Evolutionary conservation across 1,284 basidiomycete species (phyloP).

Genomic region (Schizophyllum commune): DNA sequence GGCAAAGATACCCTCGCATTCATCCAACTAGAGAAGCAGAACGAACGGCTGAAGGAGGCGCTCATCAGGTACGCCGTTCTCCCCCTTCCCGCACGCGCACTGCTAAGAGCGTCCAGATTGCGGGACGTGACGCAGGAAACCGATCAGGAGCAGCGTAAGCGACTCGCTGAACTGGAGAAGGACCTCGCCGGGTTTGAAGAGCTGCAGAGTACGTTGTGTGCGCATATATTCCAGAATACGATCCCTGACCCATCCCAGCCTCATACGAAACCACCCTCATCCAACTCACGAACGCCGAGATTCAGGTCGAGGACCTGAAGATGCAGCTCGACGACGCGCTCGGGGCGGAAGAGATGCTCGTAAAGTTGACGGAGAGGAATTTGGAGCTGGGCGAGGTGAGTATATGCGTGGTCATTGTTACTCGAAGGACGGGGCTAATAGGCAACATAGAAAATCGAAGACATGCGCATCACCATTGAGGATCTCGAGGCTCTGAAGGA

Average conservation of each 20-base stretch:
- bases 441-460: constrained; percentile 80
- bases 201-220: constrained; percentile 46
- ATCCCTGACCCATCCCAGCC: constrained; percentile 32
- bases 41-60: constrained; percentile 91
- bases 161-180: constrained; percentile 85
- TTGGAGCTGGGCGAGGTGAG: constrained; percentile 80
- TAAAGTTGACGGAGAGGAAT: constrained; percentile 93
- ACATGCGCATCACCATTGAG: constrained; percentile 92
- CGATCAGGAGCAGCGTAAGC: constrained; percentile 77
- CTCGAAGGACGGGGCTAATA: not conserved
- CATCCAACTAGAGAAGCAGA: constrained; percentile 94
- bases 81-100: not conserved
- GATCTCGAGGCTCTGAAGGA: constrained; percentile 95
- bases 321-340: constrained; percentile 92
- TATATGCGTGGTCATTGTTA: constrained; percentile 1
- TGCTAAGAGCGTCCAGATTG: constrained; percentile 38
- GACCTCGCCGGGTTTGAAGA: constrained; percentile 70
- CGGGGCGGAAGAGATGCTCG: constrained; percentile 93
- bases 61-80: constrained; percentile 59
- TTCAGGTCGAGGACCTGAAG: constrained; percentile 91
- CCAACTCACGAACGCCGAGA: constrained; percentile 80
- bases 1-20: constrained; percentile 69
- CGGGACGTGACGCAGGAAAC: constrained; percentile 85
- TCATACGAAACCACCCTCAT: constrained; percentile 75
- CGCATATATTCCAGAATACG: not conserved